phyloP scores from a whole-genome alignment of 306 rosid species.

The Sesbania bispinosa region DNA sequence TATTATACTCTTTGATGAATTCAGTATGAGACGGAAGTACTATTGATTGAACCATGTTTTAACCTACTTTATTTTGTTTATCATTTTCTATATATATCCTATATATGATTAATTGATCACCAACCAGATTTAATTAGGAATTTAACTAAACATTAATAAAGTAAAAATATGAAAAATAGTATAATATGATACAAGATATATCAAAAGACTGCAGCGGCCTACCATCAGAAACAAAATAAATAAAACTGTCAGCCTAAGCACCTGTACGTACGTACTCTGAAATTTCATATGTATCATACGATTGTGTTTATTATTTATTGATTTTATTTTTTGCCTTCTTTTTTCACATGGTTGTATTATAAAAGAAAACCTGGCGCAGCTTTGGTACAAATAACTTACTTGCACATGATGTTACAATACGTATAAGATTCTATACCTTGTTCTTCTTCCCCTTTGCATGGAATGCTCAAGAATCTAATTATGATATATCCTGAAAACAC shows the following conservation, averaged over 20 bases:
- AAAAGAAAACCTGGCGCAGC: conserved; percentile 21
- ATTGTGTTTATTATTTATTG: neutral
- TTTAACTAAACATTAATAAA: too few relatives aligned
- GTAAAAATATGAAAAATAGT: neutral
- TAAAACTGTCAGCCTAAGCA: neutral
- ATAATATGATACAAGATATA: neutral
- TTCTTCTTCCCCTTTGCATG: conserved; percentile 23
- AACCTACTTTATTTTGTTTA: too few relatives aligned
- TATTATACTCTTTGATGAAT: too few relatives aligned
- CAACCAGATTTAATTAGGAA: too few relatives aligned
- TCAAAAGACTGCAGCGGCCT: neutral
- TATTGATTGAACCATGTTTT: too few relatives aligned
- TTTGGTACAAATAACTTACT: conserved; percentile 24
- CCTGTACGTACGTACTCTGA: neutral
- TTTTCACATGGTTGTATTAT: neutral
- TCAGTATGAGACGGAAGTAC: too few relatives aligned
- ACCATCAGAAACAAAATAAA: neutral
- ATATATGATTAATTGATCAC: too few relatives aligned
- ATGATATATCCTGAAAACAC: conserved; percentile 27
- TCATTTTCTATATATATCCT: too few relatives aligned
- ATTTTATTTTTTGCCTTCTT: neutral
- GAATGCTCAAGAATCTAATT: conserved; percentile 28
- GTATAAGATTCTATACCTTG: conserved; percentile 33
- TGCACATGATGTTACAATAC: conserved; percentile 36
- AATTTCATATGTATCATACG: neutral